Evolutionary conservation across 2,329 filamentous ascomycete species (phyloP).

Genomic region (Nemania serpens): DNA sequence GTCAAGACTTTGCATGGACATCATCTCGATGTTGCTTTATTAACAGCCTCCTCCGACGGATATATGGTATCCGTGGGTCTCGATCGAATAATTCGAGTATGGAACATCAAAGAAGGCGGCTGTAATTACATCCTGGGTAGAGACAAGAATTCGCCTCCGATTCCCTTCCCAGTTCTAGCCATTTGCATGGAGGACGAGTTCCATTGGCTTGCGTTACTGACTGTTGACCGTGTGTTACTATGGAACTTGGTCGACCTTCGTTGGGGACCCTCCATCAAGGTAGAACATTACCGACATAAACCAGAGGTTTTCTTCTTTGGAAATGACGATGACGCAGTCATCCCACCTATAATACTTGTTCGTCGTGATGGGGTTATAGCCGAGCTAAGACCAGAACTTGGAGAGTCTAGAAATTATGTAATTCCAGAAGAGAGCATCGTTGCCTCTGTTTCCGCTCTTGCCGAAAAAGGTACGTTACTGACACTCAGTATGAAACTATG

Average conservation of each 20-base stretch:
- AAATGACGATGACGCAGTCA: constrained; percentile 42
- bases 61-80: constrained; percentile 71
- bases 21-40: constrained; percentile 68
- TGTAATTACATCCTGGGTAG: constrained; percentile 47
- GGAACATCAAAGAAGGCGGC: constrained; percentile 59
- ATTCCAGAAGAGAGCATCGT: constrained; percentile 58
- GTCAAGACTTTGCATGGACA: constrained; percentile 68
- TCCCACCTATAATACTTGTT: constrained; percentile 62
- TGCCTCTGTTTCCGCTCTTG: constrained; percentile 53
- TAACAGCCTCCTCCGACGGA: constrained; percentile 66
- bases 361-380: constrained; percentile 67
- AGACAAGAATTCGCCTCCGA: constrained; percentile 47
- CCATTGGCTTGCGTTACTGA: constrained; percentile 69
- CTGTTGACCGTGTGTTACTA: constrained; percentile 60
- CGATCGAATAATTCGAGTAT: constrained; percentile 70
- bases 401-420: constrained; percentile 48
- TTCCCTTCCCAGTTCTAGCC: constrained; percentile 64
- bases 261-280: constrained; percentile 59
- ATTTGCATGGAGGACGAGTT: constrained; percentile 68
- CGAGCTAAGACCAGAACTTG: constrained; percentile 57
- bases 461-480: constrained; percentile 49
- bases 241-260: constrained; percentile 65
- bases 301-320: constrained; percentile 69
- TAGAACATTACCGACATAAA: constrained; percentile 62
- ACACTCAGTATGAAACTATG: neutral